phyloP scores from a whole-genome alignment of 1,284 basidiomycete genomes.

The Trametes pubescens region DNA sequence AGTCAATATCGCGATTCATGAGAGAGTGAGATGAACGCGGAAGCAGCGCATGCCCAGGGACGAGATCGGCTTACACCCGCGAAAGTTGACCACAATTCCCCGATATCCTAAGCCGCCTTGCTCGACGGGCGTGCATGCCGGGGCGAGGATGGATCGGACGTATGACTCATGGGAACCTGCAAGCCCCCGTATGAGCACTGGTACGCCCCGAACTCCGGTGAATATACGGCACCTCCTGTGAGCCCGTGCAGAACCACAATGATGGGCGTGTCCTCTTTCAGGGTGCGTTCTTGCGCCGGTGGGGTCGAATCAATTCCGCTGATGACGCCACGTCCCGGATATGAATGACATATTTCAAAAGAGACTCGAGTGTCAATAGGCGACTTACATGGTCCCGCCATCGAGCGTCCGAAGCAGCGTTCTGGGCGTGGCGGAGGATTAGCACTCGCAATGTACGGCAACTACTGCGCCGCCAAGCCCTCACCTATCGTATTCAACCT shows the following conservation, averaged over 20 bases:
- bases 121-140: conserved; percentile 70
- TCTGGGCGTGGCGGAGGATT: conserved; percentile 42
- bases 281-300: conserved; percentile 57
- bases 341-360: conserved; percentile 5
- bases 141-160: conserved; percentile 81
- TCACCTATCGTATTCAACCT: conserved; percentile 75
- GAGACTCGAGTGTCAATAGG: conserved; percentile 9
- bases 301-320: conserved; percentile 80
- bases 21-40: conserved; percentile 19
- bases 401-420: conserved; percentile 68
- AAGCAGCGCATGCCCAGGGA: conserved; percentile 8
- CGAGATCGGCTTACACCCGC: conserved; percentile 74
- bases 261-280: conserved; percentile 76
- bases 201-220: conserved; percentile 11
- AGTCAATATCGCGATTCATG: conserved; percentile 16
- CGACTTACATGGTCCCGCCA: conserved; percentile 73
- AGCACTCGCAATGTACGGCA: conserved; percentile 14
- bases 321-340: conserved; percentile 17
- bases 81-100: conserved; percentile 90
- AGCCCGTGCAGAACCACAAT: conserved; percentile 88
- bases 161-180: conserved; percentile 90
- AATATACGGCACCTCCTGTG: conserved; percentile 71
- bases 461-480: conserved; percentile 24
- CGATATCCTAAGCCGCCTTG: conserved; percentile 88
- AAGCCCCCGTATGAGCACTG: conserved; percentile 20